Evolutionary conservation across 306 rosid genomes (phyloP).

Genomic region (Pyrus bretschneideri): DNA sequence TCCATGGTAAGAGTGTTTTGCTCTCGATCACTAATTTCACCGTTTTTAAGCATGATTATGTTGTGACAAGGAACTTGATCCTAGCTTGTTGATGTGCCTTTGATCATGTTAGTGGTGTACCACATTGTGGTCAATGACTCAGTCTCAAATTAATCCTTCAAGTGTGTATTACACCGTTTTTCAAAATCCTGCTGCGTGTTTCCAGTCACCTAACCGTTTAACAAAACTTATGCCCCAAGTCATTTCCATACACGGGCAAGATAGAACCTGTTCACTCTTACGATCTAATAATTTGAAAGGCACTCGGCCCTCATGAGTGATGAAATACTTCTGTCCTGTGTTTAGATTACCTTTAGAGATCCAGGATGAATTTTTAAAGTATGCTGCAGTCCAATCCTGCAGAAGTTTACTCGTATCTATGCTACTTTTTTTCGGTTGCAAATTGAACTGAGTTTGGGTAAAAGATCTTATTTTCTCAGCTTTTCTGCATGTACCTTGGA

Average conservation of each 20-base stretch:
- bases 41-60: slow-evolving; percentile 1
- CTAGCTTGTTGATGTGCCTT: neutral
- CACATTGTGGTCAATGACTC: neutral
- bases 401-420: neutral
- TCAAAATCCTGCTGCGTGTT: neutral
- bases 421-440: neutral
- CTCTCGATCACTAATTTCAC: neutral
- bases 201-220: neutral
- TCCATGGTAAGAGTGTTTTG: slow-evolving; percentile 48
- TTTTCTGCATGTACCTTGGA: neutral
- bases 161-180: neutral
- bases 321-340: neutral
- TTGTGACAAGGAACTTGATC: neutral
- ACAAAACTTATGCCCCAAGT: neutral
- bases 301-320: neutral
- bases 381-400: neutral
- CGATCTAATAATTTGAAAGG: neutral
- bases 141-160: neutral
- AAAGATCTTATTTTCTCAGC: neutral
- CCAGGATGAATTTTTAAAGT: neutral
- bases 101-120: neutral
- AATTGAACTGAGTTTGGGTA: neutral
- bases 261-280: neutral
- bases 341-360: neutral
- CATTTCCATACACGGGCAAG: neutral